Evolutionary conservation across 495 filamentous ascomycete species (phyloP).

Genomic region (Alectoria sarmentosa): DNA sequence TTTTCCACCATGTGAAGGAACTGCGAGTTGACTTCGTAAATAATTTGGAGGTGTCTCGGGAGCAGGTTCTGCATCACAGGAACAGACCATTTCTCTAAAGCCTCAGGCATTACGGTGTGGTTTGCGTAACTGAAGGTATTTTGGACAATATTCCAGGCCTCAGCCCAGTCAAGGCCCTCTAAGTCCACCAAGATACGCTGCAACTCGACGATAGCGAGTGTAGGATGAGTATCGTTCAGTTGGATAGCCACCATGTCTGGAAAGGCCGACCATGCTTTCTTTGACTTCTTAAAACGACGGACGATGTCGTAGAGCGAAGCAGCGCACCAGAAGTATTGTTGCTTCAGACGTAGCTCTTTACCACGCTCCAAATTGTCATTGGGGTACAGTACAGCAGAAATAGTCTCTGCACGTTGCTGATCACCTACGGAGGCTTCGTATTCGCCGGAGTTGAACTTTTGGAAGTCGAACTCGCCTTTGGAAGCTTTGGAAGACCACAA

Average conservation of each 20-base stretch:
- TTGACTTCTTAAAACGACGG: conserved; percentile 94
- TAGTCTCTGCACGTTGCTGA: conserved; percentile 93
- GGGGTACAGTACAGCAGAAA: conserved; percentile 93
- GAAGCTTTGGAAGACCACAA: conserved; percentile 97
- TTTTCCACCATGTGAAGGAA: conserved; percentile 89
- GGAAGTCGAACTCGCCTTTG: conserved; percentile 97
- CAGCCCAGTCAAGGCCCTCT: conserved; percentile 88
- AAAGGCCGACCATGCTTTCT: conserved; percentile 84
- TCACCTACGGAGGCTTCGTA: conserved; percentile 96
- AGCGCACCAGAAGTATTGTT: conserved; percentile 99
- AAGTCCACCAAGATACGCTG: conserved; percentile 86
- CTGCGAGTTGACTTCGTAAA: conserved; percentile 95
- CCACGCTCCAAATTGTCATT: conserved; percentile 96
- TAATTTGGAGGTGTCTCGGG: conserved; percentile 92
- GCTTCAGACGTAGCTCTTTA: conserved; percentile 95
- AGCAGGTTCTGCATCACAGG: conserved; percentile 86
- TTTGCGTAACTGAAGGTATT: conserved; percentile 92
- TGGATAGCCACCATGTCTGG: conserved; percentile 94
- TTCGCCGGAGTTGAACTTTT: conserved; percentile 97
- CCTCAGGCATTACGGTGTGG: conserved; percentile 95
- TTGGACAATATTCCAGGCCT: conserved; percentile 77
- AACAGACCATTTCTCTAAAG: conserved; percentile 97
- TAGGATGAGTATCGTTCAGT: conserved; percentile 96
- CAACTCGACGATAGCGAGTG: conserved; percentile 90
- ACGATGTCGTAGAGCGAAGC: conserved; percentile 95